Evolutionary conservation across 2,329 filamentous ascomycete genomes (phyloP).

Genomic region (Cadophora gregata): DNA sequence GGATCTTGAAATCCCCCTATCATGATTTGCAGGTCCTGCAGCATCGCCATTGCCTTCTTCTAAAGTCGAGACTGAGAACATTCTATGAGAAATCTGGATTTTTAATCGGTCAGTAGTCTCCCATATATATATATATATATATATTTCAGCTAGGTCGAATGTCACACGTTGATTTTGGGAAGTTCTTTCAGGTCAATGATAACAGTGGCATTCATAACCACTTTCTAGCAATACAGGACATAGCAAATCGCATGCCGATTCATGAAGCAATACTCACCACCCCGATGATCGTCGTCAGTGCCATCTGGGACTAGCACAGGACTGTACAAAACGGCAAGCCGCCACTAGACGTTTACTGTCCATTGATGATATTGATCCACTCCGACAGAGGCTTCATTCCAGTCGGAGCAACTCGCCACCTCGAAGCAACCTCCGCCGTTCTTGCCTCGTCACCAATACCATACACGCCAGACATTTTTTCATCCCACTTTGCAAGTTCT

Average conservation of each 20-base stretch:
- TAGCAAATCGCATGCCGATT: neutral
- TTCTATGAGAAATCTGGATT: too few relatives aligned
- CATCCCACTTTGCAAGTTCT: slow-evolving; percentile 1
- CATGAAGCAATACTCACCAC: neutral
- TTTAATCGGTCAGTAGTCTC: too few relatives aligned
- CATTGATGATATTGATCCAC: neutral
- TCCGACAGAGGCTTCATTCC: neutral
- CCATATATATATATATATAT: too few relatives aligned
- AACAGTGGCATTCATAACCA: neutral
- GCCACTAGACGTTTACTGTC: neutral
- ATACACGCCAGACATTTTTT: neutral
- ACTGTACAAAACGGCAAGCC: neutral
- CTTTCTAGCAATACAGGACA: neutral
- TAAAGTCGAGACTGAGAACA: too few relatives aligned
- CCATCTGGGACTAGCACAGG: neutral
- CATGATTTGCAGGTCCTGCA: too few relatives aligned
- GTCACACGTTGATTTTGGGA: neutral
- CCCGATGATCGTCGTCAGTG: neutral
- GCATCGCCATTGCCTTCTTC: too few relatives aligned
- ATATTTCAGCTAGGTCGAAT: neutral
- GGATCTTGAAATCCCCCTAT: too few relatives aligned
- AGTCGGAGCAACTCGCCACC: neutral
- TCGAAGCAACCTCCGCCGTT: neutral
- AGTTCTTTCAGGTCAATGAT: neutral
- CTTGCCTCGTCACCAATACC: neutral